Base-by-base conservation (phyloP, 2,329 filamentous ascomycete species). In the Phoma herbarum region DNA sequence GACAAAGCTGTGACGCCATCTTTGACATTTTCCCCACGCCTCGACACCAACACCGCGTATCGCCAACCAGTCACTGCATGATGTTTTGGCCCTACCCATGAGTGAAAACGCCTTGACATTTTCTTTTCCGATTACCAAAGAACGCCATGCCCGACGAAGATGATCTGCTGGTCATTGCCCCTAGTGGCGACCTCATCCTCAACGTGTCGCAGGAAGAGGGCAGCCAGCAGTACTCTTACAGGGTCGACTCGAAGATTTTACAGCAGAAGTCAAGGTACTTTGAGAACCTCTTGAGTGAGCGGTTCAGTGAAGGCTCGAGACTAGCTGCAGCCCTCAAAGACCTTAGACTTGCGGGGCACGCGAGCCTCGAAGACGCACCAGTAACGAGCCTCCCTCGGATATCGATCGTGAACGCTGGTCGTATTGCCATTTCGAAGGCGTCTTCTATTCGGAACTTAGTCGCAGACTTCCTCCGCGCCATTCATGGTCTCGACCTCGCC, bases 191-290 rank as follows among this genome's bases (percentile, higher is more conserved):
- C 68, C 75, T 92, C 20, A 73, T 92, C 29, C 82, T 93, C 14
- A 83, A 88, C 60, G 83, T 92, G 33, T 83, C 83, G 8, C 90
- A 92, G 69, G 84, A 88, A 61, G 87, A 85, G 33, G 86, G 83
- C 2, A 78, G 75, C 42, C 77, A 83, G 59, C 81, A 82, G 43
- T 78, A 88, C 70, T 78, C 81, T 12, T 92, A 88, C 69, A 83
- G 89, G 25, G 88, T 90, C 42, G 82, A 83, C 49, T 78, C 88
- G 1, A 78, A 78, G 12, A 78, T 78, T 0, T 79, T 93, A 31
- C 85, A 82, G 74, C 80, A 80, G 61, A 82, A 85, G 60, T 92
- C 90, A 5, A 85, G 84, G 56, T 93, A 92, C 75, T 93, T 93
- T 72, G 82, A 82, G 54, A 86, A 86, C 56, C 82, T 93, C 16